Conservation (phyloP, 306 rosid genomes). For the Quercus parvula region DNA sequence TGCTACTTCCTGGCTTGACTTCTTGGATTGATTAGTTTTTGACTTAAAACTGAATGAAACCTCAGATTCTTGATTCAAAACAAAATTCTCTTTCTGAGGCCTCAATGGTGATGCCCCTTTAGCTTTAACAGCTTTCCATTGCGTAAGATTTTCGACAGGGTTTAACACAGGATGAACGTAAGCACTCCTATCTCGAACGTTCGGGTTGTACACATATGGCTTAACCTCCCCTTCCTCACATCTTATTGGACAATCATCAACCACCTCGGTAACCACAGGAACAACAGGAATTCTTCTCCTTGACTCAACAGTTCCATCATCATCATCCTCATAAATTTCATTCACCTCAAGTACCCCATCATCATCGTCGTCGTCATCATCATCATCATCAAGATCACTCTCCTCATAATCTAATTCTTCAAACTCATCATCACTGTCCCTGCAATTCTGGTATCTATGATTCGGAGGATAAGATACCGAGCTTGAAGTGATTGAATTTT, state of each 20-base stretch:
- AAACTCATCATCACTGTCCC: constrained; percentile 71
- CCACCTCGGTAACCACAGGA: constrained; percentile 42
- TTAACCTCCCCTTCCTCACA: constrained; percentile 32
- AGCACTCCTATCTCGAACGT: constrained; percentile 63
- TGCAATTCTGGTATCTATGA: constrained; percentile 71
- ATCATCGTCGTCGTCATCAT: constrained; percentile 18
- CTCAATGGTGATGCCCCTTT: constrained; percentile 36
- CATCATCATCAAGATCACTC: constrained; percentile 51
- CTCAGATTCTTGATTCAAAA: constrained; percentile 33
- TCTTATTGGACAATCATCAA: constrained; percentile 33
- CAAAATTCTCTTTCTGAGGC: constrained; percentile 60
- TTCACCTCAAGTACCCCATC: constrained; percentile 35
- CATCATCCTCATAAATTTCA: constrained; percentile 19
- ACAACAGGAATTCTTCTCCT: constrained; percentile 16
- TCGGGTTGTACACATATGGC: constrained; percentile 32
- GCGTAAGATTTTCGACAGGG: constrained; percentile 78
- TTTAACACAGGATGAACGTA: constrained; percentile 81
- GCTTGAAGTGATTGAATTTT: constrained; percentile 46
- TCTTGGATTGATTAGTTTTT: constrained; percentile 36
- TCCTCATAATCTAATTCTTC: constrained; percentile 42
- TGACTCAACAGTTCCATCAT: constrained; percentile 34
- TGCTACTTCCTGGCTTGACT: constrained; percentile 45
- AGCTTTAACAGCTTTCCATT: constrained; percentile 70
- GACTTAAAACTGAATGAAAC: constrained; percentile 45
- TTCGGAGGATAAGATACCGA: constrained; percentile 55